Evolutionary conservation across 1,139 yeast genomes (phyloP).

Genomic region (Taiozyma onychis): DNA sequence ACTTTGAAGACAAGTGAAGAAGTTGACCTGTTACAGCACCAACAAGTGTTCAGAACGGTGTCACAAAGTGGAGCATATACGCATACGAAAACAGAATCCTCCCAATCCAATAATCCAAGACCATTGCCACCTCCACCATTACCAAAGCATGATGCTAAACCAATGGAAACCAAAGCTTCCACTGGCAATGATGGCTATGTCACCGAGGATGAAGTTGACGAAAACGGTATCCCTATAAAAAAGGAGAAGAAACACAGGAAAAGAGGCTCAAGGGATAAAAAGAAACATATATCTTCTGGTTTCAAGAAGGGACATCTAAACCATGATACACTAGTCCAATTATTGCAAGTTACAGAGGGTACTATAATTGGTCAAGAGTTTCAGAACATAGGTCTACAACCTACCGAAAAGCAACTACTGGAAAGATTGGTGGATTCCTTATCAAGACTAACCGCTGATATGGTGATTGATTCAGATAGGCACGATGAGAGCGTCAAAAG

Average conservation of each 20-base stretch:
- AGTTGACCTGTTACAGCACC: not conserved
- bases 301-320: conserved; percentile 19
- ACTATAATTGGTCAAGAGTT: conserved; percentile 43
- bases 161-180: conserved; percentile 4
- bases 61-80: not conserved
- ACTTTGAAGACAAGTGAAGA: not conserved
- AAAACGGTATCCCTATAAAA: not conserved
- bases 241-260: conserved; percentile 2
- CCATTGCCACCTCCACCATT: conserved; percentile 25
- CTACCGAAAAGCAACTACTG: conserved; percentile 69
- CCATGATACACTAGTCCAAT: conserved; percentile 21
- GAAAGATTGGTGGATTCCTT: conserved; percentile 84
- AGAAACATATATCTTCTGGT: conserved; percentile 5
- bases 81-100: conserved; percentile 1
- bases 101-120: conserved; percentile 12
- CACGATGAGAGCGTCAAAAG: conserved; percentile 77
- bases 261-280: conserved; percentile 9
- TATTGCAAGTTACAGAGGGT: conserved; percentile 24
- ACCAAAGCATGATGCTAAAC: conserved; percentile 18
- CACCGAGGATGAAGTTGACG: conserved; percentile 20
- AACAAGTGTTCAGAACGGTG: not conserved
- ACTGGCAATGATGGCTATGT: conserved; percentile 18
- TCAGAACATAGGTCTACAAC: conserved; percentile 65
- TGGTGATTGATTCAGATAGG: conserved; percentile 76
- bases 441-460: conserved; percentile 80